Evolutionary conservation across 163 green algal species (phyloP).

Genomic region (Chlamydomonas reinhardtii): DNA sequence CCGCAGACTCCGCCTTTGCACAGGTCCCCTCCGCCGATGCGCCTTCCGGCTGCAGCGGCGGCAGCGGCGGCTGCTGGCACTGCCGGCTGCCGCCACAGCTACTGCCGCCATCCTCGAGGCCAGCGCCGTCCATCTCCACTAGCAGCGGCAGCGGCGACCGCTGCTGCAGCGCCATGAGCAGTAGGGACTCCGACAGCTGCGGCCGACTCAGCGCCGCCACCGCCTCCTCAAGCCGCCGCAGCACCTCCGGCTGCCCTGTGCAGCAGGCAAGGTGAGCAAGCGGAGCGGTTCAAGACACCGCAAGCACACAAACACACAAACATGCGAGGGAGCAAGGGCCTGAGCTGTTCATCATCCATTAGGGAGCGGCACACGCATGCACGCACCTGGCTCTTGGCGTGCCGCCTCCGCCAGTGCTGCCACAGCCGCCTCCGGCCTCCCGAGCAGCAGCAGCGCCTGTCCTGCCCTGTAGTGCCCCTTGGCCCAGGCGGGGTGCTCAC

Average conservation of each 20-base stretch:
- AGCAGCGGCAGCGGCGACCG: not conserved
- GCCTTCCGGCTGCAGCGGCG: not conserved
- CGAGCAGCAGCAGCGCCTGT: constrained; percentile 21
- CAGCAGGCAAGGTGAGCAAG: too few relatives aligned
- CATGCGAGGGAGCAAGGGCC: not conserved
- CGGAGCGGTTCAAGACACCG: too few relatives aligned
- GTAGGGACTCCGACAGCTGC: constrained; percentile 27
- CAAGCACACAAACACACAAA: not conserved
- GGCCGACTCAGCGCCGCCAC: constrained; percentile 1
- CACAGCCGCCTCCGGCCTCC: constrained; percentile 6
- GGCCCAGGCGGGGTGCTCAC: not conserved
- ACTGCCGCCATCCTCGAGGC: not conserved
- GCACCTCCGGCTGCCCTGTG: constrained; percentile 8
- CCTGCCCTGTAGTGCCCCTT: constrained; percentile 36
- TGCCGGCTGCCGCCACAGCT: not conserved
- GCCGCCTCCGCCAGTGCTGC: constrained; percentile 8
- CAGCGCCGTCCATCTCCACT: not conserved
- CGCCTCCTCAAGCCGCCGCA: constrained; percentile 2
- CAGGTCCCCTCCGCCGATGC: not conserved
- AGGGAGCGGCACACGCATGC: not conserved
- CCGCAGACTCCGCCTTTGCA: too few relatives aligned
- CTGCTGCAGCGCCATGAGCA: not conserved
- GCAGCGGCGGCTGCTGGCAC: not conserved
- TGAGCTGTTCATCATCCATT: not conserved
- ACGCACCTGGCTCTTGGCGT: constrained; percentile 7